Evolutionary conservation across 306 rosid genomes (phyloP), one percentile per base, ranked within the genome.

Genomic region (Dalbergia cultrata): DNA sequence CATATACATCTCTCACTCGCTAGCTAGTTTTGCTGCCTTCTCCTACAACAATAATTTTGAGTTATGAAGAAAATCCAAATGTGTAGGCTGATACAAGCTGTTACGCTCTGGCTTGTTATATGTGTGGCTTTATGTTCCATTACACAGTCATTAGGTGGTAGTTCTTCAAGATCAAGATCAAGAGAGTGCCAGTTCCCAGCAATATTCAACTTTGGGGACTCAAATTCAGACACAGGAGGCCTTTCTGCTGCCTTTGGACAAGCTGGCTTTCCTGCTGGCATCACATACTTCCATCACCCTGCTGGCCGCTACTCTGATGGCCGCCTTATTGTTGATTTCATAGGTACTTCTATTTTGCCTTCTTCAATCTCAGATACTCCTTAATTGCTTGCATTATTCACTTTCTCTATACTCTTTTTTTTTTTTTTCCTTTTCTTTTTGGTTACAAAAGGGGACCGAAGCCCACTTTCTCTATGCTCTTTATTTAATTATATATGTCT

Each of bases 171-270:
- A 11, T 66, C 80, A 45, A 75, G 14, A 11, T 10, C 69, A 26
- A 72, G 54, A 7, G 21, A 83, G 2, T 95, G 98, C 70, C 17
- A 91, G 11, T 95, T 92, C 52, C 92, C 93, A 5, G 98, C 95
- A 6, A 78, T 94, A n/a, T 92, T 89, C 86, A 94, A 92, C 89
- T 94, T 91, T 13, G 98, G 98, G 3, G 93, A 94, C 80, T 92
- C 97, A 2, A 94, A 94, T 82, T 94, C 98, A 14, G 97, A 92
- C 91, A 94, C 98, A 0, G 98, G 98, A 8, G 97, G 98, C 33
- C 88, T 94, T 35, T 91, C 98, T 18, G 97, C 98, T 7, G 92
- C 91, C 5, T 92, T 92, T 70, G 98, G 98, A 52, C 98, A 95
- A 79, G 80, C 92, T 16, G 87, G 89, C 5, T 81, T 65, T 22